Conservation (phyloP, 331 rosid species). For the Saraca asoca region DNA sequence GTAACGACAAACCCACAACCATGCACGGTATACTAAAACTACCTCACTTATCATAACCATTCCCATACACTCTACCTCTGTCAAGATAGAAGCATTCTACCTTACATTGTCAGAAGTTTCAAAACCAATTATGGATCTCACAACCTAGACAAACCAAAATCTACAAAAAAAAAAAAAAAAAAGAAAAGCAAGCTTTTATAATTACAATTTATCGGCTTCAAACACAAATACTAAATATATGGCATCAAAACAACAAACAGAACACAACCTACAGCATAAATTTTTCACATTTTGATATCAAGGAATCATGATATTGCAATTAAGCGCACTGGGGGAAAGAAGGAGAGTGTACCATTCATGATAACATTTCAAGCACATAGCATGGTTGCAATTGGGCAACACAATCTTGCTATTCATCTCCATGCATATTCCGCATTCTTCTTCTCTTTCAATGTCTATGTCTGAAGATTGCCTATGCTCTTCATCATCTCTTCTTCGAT, state of each 20-base stretch:
- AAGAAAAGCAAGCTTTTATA: background rate
- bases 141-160: conserved; percentile 25
- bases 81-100: conserved; percentile 15
- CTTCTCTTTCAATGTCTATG: conserved; percentile 84
- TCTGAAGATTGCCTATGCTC: conserved; percentile 58
- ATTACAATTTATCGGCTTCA: conserved; percentile 13
- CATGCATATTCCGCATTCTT: conserved; percentile 98
- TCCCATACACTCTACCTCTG: conserved; percentile 14
- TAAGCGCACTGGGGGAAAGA: too few species aligned
- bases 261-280: background rate
- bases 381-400: conserved; percentile 89
- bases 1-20: conserved; percentile 29
- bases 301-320: background rate
- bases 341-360: conserved; percentile 74
- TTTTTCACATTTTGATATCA: conserved; percentile 9
- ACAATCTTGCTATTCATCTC: conserved; percentile 83
- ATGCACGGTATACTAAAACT: conserved; percentile 22
- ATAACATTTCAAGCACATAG: conserved; percentile 92
- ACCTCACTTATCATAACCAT: background rate
- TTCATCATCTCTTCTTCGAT: conserved; percentile 69
- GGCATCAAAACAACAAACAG: conserved; percentile 4
- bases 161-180: conserved; percentile 6
- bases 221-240: background rate
- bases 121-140: conserved; percentile 7
- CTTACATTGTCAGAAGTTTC: background rate